Base-by-base conservation (phyloP, 83 land plant species). In the Diphasiastrum complanatum region DNA sequence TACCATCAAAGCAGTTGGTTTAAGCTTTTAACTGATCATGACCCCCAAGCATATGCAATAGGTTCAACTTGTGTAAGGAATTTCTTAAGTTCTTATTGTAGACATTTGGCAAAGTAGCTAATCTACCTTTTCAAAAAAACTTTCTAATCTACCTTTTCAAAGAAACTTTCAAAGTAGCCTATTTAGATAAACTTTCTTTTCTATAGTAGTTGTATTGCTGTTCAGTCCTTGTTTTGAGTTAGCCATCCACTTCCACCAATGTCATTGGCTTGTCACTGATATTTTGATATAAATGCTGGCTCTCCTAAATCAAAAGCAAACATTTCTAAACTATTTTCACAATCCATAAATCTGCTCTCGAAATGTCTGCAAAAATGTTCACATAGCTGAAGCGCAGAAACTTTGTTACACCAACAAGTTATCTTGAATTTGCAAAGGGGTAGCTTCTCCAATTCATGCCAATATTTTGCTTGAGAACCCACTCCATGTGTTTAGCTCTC, bases 371-470 rank as follows among this genome's bases (percentile, higher is more conserved):
- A 5, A 71, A 71, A 34, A 71, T 71, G 75, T 55, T 49, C 45
- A 25, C 48, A 24, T 53, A 65, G 38, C 46, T 56, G 0, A 71
- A 61, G 34, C 14, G 75, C 4, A 69, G 51, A 18, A 71, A 71
- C 63, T 71, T 55, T 56, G 75, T 71, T 12, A 64, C 75, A 1
- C 75, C 75, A 2, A 71, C 75, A 55, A 71, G 75, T 28, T 71
- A 71, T 27, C 70, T 71, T 2, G 75, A 71, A 18, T 71, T 71
- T 65, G 75, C 70, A 8, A 71, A 71, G 65, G 75, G 70, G 75
- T 71, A 71, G 23, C 4, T 25, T n/a, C 29, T 54, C 6, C 19
- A 16, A 49, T 49, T 49, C 19, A 49, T 16, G 5, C 19, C 51
- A 16, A n/a, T n/a, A n/a, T 6, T 48, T 48, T 48, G n/a, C 23